phyloP scores from a whole-genome alignment of 2,329 filamentous ascomycete genomes.

The Monilinia aucupariae region DNA sequence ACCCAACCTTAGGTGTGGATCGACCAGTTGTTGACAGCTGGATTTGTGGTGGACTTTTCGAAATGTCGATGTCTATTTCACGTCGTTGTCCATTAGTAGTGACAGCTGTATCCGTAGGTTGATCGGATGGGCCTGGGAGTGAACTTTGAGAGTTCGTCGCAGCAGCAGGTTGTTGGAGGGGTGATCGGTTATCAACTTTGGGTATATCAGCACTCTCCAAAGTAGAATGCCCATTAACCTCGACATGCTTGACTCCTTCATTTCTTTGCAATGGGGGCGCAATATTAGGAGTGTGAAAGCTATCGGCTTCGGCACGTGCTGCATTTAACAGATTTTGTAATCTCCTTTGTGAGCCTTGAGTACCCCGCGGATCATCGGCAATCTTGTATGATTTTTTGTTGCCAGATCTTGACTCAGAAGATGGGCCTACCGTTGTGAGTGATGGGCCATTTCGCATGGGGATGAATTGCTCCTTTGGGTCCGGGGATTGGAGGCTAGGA shows the following conservation, averaged over 20 bases:
- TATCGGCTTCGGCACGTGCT: slow-evolving; percentile 8
- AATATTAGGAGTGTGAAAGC: neutral
- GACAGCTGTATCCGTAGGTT: neutral
- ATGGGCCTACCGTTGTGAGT: neutral
- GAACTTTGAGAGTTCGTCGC: neutral
- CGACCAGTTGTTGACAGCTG: neutral
- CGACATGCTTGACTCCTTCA: neutral
- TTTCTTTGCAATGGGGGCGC: neutral
- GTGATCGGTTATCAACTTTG: neutral
- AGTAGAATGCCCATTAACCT: neutral
- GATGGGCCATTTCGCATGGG: neutral
- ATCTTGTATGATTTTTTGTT: slow-evolving; percentile 11
- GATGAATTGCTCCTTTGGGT: neutral
- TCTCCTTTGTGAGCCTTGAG: slow-evolving; percentile 6
- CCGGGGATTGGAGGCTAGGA: neutral
- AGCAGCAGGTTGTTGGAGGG: neutral
- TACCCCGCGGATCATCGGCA: slow-evolving; percentile 7
- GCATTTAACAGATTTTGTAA: slow-evolving; percentile 10
- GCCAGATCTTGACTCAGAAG: neutral
- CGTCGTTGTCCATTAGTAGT: neutral
- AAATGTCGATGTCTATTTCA: neutral
- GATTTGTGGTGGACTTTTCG: neutral
- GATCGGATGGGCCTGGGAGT: neutral
- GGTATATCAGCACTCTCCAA: neutral
- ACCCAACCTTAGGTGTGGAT: neutral